Evolutionary conservation across 805 yeast genomes (phyloP).

Genomic region (Metschnikowia aberdeeniae): DNA sequence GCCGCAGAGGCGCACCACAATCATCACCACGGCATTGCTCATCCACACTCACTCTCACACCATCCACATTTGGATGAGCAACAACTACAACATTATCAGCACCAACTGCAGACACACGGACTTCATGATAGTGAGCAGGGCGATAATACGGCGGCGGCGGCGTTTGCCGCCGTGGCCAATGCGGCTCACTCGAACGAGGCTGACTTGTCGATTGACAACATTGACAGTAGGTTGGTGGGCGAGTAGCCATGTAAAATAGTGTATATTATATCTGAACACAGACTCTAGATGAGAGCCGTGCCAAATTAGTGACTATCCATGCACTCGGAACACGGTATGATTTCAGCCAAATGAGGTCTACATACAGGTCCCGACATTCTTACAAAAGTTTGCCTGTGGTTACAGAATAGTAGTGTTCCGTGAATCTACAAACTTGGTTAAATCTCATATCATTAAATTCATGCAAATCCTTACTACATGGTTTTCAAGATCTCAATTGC

Average conservation of each 20-base stretch:
- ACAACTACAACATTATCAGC: conserved; percentile 25
- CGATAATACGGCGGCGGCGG: conserved; percentile 32
- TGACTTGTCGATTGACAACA: conserved; percentile 41
- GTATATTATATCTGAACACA: conserved; percentile 10
- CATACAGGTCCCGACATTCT: background rate
- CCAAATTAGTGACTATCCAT: too few relatives aligned
- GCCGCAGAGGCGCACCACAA: conserved; percentile 17
- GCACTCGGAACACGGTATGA: too few relatives aligned
- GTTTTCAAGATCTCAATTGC: conserved; percentile 31
- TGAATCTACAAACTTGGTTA: background rate
- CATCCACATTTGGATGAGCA: conserved; percentile 25
- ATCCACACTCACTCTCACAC: conserved; percentile 17
- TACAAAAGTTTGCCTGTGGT: too few relatives aligned
- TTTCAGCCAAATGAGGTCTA: too few relatives aligned
- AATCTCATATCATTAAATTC: background rate
- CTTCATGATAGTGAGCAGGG: conserved; percentile 19
- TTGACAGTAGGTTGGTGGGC: conserved; percentile 43
- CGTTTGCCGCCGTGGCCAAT: conserved; percentile 39
- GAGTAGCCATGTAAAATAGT: conserved; percentile 27
- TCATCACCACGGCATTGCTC: conserved; percentile 11
- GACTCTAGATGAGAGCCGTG: background rate
- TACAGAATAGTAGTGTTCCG: too few relatives aligned
- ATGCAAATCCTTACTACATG: conserved; percentile 3
- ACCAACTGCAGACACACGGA: conserved; percentile 26
- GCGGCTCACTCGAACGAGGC: conserved; percentile 27